Conservation (phyloP, 2,329 filamentous ascomycete species). For the Alternaria sp. region DNA sequence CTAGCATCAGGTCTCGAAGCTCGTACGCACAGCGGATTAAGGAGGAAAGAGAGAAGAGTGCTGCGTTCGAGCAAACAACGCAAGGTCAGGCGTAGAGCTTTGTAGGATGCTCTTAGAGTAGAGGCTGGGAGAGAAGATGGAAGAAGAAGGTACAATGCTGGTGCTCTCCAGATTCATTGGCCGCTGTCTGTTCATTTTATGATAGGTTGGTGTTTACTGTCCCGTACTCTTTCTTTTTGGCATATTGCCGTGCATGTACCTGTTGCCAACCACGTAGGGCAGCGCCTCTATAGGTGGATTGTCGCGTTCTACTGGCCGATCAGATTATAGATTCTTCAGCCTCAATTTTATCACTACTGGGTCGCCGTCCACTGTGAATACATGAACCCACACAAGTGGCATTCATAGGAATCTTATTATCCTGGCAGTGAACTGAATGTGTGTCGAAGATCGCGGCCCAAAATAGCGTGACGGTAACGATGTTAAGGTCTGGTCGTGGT, state of each 20-base stretch:
- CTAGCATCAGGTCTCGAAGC: constrained; percentile 56
- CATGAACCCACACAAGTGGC: background rate
- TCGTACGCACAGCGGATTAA: constrained; percentile 38
- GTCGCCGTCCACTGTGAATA: background rate
- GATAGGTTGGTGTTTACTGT: background rate
- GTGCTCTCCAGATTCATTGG: background rate
- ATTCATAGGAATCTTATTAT: background rate
- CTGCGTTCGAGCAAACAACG: constrained; percentile 9
- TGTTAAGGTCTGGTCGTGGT: background rate
- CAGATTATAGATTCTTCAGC: background rate
- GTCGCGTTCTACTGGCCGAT: background rate
- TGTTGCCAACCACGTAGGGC: background rate
- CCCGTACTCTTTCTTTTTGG: background rate
- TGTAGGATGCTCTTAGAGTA: background rate
- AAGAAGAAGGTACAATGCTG: background rate
- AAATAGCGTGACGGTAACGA: background rate
- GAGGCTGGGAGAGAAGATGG: background rate
- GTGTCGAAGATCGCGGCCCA: background rate
- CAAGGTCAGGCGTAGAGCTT: background rate
- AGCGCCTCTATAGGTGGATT: background rate
- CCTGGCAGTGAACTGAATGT: background rate
- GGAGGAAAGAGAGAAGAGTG: constrained; percentile 31
- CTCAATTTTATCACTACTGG: background rate
- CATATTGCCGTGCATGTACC: background rate
- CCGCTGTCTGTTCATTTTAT: background rate